phyloP scores from a whole-genome alignment of 495 filamentous ascomycete species.

The Talaromyces liani region DNA sequence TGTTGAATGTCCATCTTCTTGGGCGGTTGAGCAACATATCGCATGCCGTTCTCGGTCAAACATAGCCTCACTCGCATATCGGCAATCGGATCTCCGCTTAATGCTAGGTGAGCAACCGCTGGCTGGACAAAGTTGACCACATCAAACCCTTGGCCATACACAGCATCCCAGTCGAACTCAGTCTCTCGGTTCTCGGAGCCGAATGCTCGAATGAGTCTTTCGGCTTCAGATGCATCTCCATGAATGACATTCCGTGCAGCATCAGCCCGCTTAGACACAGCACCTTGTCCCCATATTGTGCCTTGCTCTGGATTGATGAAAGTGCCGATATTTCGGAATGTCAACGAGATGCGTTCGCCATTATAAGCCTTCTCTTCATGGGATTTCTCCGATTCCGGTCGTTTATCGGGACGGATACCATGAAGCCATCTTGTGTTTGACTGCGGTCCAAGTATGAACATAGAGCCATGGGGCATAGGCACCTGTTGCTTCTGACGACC shows the following conservation, averaged over 20 bases:
- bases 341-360: slow-evolving; percentile 83
- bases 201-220: slow-evolving; percentile 70
- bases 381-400: slow-evolving; percentile 55
- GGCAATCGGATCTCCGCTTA: slow-evolving; percentile 44
- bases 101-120: slow-evolving; percentile 43
- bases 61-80: slow-evolving; percentile 51
- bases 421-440: slow-evolving; percentile 90
- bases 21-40: slow-evolving; percentile 27
- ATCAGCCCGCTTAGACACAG: slow-evolving; percentile 53
- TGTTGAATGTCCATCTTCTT: background rate
- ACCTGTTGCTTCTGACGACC: slow-evolving; percentile 55
- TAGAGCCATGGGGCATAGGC: slow-evolving; percentile 77
- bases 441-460: slow-evolving; percentile 71
- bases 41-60: slow-evolving; percentile 52
- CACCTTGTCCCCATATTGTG: slow-evolving; percentile 89
- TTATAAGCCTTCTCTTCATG: slow-evolving; percentile 60
- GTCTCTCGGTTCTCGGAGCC: slow-evolving; percentile 72
- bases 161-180: slow-evolving; percentile 69
- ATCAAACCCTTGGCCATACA: slow-evolving; percentile 80
- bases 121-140: slow-evolving; percentile 66
- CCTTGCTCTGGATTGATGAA: slow-evolving; percentile 53
- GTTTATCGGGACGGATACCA: slow-evolving; percentile 80
- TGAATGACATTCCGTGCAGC: slow-evolving; percentile 58
- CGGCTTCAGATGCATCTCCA: slow-evolving; percentile 56
- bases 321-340: slow-evolving; percentile 86